phyloP scores from a whole-genome alignment of 2,329 filamentous ascomycete species.

The Aspergillus japonicus region DNA sequence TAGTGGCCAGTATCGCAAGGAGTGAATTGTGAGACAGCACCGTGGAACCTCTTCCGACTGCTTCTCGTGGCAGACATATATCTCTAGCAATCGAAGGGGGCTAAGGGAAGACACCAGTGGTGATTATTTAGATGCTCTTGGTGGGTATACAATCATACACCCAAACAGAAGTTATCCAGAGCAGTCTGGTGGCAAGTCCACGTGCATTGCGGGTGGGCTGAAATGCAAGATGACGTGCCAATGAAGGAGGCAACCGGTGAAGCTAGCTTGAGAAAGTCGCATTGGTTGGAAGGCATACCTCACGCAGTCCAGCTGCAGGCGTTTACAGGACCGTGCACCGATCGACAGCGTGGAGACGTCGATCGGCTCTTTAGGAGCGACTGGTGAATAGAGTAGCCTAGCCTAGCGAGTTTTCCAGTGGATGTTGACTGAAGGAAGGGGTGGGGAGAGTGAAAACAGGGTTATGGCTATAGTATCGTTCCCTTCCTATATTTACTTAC shows the following conservation, averaged over 20 bases:
- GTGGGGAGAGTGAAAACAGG: not conserved
- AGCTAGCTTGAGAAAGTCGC: not conserved
- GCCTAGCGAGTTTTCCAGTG: not conserved
- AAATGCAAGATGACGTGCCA: not conserved
- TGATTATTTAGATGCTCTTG: not conserved
- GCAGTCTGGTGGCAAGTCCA: not conserved
- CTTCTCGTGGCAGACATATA: not conserved
- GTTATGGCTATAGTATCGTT: not conserved
- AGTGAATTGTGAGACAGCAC: not conserved
- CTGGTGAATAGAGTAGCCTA: not conserved
- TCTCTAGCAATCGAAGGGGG: not conserved
- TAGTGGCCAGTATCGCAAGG: not conserved
- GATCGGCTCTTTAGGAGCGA: not conserved
- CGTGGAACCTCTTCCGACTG: not conserved
- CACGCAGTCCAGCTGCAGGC: not conserved
- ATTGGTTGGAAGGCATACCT: not conserved
- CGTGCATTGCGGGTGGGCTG: not conserved
- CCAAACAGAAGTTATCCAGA: not conserved
- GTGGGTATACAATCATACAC: not conserved
- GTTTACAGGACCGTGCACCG: slow-evolving; percentile 14
- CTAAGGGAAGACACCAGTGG: not conserved
- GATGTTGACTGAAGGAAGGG: not conserved
- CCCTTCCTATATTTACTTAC: too few relatives aligned
- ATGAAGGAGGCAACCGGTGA: not conserved
- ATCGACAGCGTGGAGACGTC: slow-evolving; percentile 12